phyloP scores from a whole-genome alignment of 2,329 filamentous ascomycete genomes.

The Talaromyces sp. region DNA sequence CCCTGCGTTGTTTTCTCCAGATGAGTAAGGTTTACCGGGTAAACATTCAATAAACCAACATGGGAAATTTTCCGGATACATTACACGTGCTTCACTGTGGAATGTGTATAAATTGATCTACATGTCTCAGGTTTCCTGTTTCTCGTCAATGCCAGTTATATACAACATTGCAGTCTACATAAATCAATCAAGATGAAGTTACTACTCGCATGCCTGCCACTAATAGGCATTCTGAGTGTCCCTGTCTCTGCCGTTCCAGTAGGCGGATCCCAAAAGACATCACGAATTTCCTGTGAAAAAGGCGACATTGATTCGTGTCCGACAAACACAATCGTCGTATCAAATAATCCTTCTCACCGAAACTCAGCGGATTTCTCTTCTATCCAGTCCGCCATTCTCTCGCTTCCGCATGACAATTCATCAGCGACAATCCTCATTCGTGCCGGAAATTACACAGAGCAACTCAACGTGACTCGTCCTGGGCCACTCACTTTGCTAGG shows the following conservation, averaged over 20 bases:
- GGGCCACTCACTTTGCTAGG: constrained; percentile 59
- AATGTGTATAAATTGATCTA: neutral
- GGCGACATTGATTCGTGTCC: constrained; percentile 20
- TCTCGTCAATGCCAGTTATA: neutral
- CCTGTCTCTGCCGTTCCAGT: neutral
- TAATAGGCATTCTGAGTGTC: neutral
- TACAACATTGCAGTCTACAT: neutral
- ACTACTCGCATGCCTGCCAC: neutral
- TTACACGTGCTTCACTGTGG: neutral
- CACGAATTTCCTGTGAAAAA: constrained; percentile 21
- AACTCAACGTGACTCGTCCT: constrained; percentile 60
- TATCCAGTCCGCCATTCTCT: constrained; percentile 46
- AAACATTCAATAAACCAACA: neutral
- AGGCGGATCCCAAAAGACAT: neutral
- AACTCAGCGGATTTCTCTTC: constrained; percentile 27
- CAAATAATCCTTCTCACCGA: constrained; percentile 13
- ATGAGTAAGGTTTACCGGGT: neutral
- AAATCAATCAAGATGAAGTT: neutral
- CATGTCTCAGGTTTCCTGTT: neutral
- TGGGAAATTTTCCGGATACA: neutral
- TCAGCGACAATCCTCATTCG: constrained; percentile 55
- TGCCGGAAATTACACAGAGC: constrained; percentile 57
- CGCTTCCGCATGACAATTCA: constrained; percentile 41
- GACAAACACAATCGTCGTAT: constrained; percentile 24
- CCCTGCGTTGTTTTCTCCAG: neutral